phyloP scores from a whole-genome alignment of 2,329 filamentous ascomycete genomes.

The Verticillium nubilum region DNA sequence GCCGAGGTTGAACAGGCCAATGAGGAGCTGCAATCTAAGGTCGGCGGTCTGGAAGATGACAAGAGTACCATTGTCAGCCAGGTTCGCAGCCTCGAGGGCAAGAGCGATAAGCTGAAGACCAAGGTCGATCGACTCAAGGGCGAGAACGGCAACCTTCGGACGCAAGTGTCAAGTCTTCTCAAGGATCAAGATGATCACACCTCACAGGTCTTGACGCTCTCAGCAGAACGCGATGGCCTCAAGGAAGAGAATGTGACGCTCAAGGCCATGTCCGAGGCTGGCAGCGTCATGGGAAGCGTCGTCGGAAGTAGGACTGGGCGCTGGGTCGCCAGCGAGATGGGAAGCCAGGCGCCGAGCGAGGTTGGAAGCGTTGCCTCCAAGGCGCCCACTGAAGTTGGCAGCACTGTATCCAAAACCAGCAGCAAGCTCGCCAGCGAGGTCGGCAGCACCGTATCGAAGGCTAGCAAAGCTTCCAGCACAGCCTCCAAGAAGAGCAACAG shows the following conservation, averaged over 20 bases:
- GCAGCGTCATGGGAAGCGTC: constrained; percentile 1
- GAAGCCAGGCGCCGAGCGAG: background rate
- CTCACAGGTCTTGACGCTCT: constrained; percentile 8
- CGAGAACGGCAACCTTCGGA: constrained; percentile 7
- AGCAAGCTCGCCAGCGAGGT: background rate
- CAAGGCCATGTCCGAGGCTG: constrained; percentile 2
- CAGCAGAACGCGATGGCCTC: constrained; percentile 8
- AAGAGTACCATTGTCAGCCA: constrained; percentile 1
- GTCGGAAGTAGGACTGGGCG: background rate
- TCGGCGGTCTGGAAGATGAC: constrained; percentile 9
- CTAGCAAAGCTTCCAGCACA: background rate
- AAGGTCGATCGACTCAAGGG: constrained; percentile 8
- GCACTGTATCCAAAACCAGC: background rate
- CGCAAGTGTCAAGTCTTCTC: constrained; percentile 7
- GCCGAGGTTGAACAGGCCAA: constrained; percentile 6
- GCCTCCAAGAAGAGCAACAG: background rate
- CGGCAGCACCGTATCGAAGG: background rate
- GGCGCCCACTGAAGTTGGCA: background rate
- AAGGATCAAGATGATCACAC: constrained; percentile 10
- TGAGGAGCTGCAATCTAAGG: constrained; percentile 5
- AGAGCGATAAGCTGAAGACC: constrained; percentile 10
- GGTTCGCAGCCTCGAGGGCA: constrained; percentile 4
- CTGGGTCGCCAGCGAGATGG: background rate
- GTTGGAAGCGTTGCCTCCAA: background rate
- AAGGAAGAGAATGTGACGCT: constrained; percentile 11